A percentile compares a stretch with the other conserved stretches of the same genome.
Evolutionary conservation across 2,329 filamentous ascomycete species (phyloP).

Genomic region (Chaetomiaceae sp.): DNA sequence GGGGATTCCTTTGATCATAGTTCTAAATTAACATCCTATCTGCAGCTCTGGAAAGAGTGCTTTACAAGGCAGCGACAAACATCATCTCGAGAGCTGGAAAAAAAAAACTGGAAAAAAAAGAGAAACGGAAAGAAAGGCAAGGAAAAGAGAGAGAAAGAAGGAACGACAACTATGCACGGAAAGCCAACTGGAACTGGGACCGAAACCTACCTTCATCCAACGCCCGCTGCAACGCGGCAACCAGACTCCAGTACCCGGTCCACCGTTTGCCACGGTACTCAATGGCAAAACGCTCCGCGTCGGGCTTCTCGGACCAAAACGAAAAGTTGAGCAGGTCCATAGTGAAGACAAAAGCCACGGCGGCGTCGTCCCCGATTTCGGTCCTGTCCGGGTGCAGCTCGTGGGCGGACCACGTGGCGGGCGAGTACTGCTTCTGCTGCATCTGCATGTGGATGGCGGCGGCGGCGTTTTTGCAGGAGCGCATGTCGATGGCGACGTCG

Average conservation of each 20-base stretch:
- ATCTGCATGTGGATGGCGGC: slow-evolving; percentile 74
- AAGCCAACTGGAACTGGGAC: too few relatives aligned
- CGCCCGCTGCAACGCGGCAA: slow-evolving; percentile 80
- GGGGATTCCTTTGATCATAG: slow-evolving; percentile 60
- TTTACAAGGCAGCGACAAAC: neutral
- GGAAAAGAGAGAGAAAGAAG: neutral
- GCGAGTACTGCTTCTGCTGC: slow-evolving; percentile 78
- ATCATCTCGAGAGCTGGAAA: neutral
- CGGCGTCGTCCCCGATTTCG: slow-evolving; percentile 70
- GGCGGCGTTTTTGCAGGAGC: slow-evolving; percentile 76
- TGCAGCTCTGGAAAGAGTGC: neutral
- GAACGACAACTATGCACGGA: too few relatives aligned
- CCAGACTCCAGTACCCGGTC: slow-evolving; percentile 95
- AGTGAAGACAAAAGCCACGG: slow-evolving; percentile 89
- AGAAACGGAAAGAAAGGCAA: neutral
- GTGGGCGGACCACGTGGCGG: slow-evolving; percentile 80
- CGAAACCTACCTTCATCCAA: slow-evolving; percentile 77
- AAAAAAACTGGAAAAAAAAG: too few relatives aligned
- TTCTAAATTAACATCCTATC: neutral
- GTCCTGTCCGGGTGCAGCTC: slow-evolving; percentile 66
- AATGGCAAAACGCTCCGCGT: slow-evolving; percentile 73
- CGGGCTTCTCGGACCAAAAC: slow-evolving; percentile 77
- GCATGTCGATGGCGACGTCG: slow-evolving; percentile 84
- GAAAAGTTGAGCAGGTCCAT: slow-evolving; percentile 97
- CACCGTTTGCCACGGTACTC: slow-evolving; percentile 75